These are phyloP conservation scores for Baorangia bicolor DNA, from an alignment of 768 basidiomycete species.

Conservation along the genomic window DNA sequence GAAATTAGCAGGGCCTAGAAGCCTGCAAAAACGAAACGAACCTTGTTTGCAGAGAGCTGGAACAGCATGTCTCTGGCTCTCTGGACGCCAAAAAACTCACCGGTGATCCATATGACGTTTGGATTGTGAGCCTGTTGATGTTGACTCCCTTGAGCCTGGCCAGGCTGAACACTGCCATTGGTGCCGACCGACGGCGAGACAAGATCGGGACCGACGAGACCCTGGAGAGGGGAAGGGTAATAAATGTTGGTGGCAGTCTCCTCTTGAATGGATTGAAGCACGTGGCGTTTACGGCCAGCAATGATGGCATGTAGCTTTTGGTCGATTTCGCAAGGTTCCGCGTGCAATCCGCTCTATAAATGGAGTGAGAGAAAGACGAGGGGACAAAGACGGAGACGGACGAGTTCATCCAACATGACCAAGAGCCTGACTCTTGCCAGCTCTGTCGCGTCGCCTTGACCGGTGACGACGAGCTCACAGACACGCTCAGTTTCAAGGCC, in stretches of 20 bases:
- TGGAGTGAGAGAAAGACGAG: neutral
- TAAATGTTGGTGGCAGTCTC: constrained; percentile 98
- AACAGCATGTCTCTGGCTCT: constrained; percentile 93
- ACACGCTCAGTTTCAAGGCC: constrained; percentile 93
- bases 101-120: constrained; percentile 93
- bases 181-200: constrained; percentile 37
- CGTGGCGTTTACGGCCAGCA: constrained; percentile 82
- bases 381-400: constrained; percentile 40
- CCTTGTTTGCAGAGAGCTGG: constrained; percentile 85
- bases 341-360: constrained; percentile 80
- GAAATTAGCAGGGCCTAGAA: neutral
- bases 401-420: constrained; percentile 94
- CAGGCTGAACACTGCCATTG: constrained; percentile 34
- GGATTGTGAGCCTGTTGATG: constrained; percentile 49
- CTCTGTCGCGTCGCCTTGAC: constrained; percentile 85
- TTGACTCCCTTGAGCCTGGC: constrained; percentile 20
- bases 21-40: constrained; percentile 24
- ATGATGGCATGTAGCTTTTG: constrained; percentile 91
- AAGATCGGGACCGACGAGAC: constrained; percentile 71
- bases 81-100: constrained; percentile 96
- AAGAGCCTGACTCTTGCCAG: constrained; percentile 86
- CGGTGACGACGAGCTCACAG: constrained; percentile 90
- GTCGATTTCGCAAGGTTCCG: constrained; percentile 91
- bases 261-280: constrained; percentile 91
- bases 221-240: constrained; percentile 86